Evolutionary conservation across 768 basidiomycete species (phyloP).

Genomic region (Rhodotorula taiwanensis): DNA sequence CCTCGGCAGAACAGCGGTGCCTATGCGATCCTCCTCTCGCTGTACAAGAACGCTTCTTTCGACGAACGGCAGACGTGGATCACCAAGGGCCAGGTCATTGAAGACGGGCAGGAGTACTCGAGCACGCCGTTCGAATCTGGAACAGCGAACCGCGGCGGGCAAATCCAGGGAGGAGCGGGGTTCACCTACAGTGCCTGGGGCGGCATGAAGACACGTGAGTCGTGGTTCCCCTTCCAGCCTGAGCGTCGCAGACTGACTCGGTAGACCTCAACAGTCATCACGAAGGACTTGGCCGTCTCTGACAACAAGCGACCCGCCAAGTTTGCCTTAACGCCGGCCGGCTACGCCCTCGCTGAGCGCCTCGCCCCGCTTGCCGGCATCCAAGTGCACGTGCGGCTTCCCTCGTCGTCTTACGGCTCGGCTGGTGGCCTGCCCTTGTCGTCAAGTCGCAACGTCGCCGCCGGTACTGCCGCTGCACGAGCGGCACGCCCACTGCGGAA

Average conservation of each 20-base stretch:
- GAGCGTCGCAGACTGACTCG: background rate
- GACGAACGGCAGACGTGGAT: conserved; percentile 11
- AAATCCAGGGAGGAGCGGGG: background rate
- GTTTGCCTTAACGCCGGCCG: conserved; percentile 10
- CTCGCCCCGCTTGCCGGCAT: conserved; percentile 15
- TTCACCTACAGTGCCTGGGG: conserved; percentile 25
- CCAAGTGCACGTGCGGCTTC: background rate
- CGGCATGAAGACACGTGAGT: conserved; percentile 17
- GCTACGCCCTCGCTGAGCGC: conserved; percentile 26
- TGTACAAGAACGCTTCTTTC: conserved; percentile 17
- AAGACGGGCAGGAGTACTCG: background rate
- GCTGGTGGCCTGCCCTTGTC: conserved; percentile 1
- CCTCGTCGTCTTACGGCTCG: background rate
- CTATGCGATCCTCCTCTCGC: conserved; percentile 31
- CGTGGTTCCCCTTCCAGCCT: background rate
- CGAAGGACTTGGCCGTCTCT: conserved; percentile 5
- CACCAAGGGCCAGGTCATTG: conserved; percentile 10
- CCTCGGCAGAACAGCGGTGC: conserved; percentile 18
- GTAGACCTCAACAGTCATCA: too few relatives aligned
- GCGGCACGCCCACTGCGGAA: too few relatives aligned
- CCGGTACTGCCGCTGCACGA: background rate
- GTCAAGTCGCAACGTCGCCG: background rate
- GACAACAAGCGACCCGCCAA: conserved; percentile 13
- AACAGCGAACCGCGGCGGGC: background rate
- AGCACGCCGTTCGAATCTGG: conserved; percentile 18